These are phyloP conservation scores for Teratosphaeria gauchensis DNA, from an alignment of 2,329 filamentous ascomycete genomes.

Conservation along the genomic window DNA sequence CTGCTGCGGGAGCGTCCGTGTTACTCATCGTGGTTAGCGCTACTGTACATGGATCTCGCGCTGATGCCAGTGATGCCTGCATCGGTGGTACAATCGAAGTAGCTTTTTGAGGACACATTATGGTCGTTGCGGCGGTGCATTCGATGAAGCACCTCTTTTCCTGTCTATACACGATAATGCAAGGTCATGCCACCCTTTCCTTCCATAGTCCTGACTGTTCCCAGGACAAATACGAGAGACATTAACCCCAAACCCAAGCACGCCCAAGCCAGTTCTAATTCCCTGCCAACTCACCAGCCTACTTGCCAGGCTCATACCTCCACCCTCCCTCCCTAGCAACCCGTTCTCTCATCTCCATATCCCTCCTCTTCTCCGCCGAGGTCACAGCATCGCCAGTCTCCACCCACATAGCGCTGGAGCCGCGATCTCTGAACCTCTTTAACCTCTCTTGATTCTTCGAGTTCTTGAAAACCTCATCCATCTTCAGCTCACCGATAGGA, in stretches of 20 bases:
- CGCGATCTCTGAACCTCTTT: constrained; percentile 81
- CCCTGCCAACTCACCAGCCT: not conserved
- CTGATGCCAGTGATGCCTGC: too few relatives aligned
- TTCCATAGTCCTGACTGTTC: not conserved
- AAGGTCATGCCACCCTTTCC: not conserved
- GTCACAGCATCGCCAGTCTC: constrained; percentile 66
- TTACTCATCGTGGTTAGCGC: not conserved
- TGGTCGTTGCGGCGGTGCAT: not conserved
- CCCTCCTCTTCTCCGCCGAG: constrained; percentile 74
- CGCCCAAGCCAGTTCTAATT: not conserved
- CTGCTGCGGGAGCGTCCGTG: not conserved
- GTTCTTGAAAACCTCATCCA: constrained; percentile 86
- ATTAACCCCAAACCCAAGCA: constrained; percentile 6
- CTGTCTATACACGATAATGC: not conserved
- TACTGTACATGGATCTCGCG: too few relatives aligned
- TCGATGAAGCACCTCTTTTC: not conserved
- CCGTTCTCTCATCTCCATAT: constrained; percentile 68
- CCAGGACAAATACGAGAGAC: not conserved
- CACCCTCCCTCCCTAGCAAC: constrained; percentile 77
- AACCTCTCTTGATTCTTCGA: constrained; percentile 69
- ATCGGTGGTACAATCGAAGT: too few relatives aligned
- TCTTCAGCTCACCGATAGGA: constrained; percentile 73
- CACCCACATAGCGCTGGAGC: constrained; percentile 90
- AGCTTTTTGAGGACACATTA: too few relatives aligned
- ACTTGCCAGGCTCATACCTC: constrained; percentile 46